These are phyloP conservation scores for Phytophthora brassicae DNA, from an alignment of 352 stramenopile genomes.

Conservation along the genomic window DNA sequence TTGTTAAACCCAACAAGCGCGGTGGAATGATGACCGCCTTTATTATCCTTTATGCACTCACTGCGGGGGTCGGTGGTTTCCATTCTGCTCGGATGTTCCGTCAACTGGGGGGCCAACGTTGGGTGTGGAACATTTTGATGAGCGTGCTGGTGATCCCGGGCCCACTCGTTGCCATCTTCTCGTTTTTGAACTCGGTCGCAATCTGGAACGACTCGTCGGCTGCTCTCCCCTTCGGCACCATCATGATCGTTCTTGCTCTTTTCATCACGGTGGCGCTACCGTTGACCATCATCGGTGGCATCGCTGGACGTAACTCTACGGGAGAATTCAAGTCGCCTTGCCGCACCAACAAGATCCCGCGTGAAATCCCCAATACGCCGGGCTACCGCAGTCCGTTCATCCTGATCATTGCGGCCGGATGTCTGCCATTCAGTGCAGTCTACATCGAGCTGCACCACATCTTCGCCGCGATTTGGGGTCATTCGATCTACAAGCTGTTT, in stretches of 20 bases:
- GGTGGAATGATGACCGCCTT: slow-evolving; percentile 93
- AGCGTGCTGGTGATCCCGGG: slow-evolving; percentile 91
- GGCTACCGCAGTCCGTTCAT: slow-evolving; percentile 85
- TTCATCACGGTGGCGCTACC: slow-evolving; percentile 94
- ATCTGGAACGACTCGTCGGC: slow-evolving; percentile 95
- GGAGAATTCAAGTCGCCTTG: slow-evolving; percentile 92
- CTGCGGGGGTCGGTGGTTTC: slow-evolving; percentile 92
- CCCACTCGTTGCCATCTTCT: slow-evolving; percentile 91
- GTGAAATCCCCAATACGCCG: slow-evolving; percentile 91
- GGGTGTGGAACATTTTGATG: slow-evolving; percentile 95
- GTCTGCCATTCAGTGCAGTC: slow-evolving; percentile 97
- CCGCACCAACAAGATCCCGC: slow-evolving; percentile 95
- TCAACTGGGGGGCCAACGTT: slow-evolving; percentile 93
- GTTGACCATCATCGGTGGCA: slow-evolving; percentile 93
- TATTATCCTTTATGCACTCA: slow-evolving; percentile 95
- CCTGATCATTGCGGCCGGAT: slow-evolving; percentile 93
- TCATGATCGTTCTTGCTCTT: slow-evolving; percentile 93
- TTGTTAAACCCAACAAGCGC: slow-evolving; percentile 93
- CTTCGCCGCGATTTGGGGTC: slow-evolving; percentile 97
- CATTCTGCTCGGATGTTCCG: slow-evolving; percentile 93
- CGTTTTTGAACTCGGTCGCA: slow-evolving; percentile 95
- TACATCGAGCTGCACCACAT: slow-evolving; percentile 99
- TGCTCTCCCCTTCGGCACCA: slow-evolving; percentile 95
- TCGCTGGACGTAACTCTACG: slow-evolving; percentile 93
- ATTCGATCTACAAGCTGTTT: slow-evolving; percentile 99